A percentile compares a stretch with the other conserved stretches of the same genome.
phyloP scores from a whole-genome alignment of 306 rosid genomes.

The Astragalus glycyphyllos region DNA sequence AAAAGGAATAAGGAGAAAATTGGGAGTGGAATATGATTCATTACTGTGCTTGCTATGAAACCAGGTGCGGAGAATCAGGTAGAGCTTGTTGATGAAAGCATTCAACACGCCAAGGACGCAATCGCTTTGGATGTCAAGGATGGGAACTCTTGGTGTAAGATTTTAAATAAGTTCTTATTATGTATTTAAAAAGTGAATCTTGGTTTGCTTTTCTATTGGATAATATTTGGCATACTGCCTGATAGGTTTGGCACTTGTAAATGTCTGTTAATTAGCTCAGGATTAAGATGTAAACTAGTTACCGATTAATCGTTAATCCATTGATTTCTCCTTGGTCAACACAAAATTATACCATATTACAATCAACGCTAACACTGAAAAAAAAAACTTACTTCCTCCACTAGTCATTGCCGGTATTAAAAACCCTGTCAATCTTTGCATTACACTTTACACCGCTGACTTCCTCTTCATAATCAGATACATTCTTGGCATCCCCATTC shows the following conservation, averaged over 20 bases:
- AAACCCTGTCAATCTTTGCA: too few species aligned
- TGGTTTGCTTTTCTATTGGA: constrained; percentile 10
- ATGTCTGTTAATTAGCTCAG: constrained; percentile 8
- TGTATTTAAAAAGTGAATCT: constrained; percentile 11
- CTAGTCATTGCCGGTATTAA: too few species aligned
- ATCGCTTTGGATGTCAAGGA: constrained; percentile 92
- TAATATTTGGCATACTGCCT: not conserved
- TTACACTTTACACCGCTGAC: too few species aligned
- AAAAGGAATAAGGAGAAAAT: not conserved
- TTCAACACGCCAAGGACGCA: constrained; percentile 90
- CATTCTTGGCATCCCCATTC: too few species aligned
- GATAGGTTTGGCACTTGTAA: constrained; percentile 7
- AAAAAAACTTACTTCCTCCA: too few species aligned
- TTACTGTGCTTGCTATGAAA: constrained; percentile 32
- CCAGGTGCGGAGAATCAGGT: constrained; percentile 83
- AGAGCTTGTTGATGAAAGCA: constrained; percentile 94
- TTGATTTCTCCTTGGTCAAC: constrained; percentile 17
- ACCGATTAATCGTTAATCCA: not conserved
- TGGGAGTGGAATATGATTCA: constrained; percentile 24
- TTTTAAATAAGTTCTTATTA: constrained; percentile 24
- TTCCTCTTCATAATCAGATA: too few species aligned
- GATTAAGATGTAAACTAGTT: constrained; percentile 18
- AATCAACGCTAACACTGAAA: too few species aligned
- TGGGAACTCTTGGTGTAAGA: constrained; percentile 96
- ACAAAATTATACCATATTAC: too few species aligned